Conservation (phyloP, 2,329 filamentous ascomycete genomes). For the Emergomyces pasteurianus region DNA sequence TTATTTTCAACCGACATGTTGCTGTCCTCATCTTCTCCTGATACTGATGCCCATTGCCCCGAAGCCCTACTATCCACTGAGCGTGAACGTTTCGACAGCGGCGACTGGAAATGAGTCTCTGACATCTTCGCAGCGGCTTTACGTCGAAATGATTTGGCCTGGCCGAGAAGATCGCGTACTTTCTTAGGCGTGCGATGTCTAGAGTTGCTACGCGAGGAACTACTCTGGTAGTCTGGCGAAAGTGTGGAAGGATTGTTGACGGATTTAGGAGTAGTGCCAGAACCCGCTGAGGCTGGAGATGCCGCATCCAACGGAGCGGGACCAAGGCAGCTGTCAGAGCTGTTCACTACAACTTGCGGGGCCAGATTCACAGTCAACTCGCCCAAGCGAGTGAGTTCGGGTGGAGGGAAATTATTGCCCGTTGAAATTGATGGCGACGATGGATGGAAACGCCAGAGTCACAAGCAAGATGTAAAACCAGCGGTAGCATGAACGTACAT, state of each 20-base stretch:
- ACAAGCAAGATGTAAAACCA: background rate
- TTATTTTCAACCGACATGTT: constrained; percentile 11
- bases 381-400: constrained; percentile 13
- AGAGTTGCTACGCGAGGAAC: background rate
- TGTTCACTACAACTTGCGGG: constrained; percentile 27
- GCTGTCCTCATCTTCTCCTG: constrained; percentile 11
- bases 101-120: constrained; percentile 26
- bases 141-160: constrained; percentile 29
- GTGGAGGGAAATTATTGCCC: background rate
- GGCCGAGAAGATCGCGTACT: constrained; percentile 30
- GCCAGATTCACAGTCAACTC: constrained; percentile 27
- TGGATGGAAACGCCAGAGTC: background rate
- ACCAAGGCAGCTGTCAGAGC: constrained; percentile 34
- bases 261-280: background rate
- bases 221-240: background rate
- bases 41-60: constrained; percentile 6
- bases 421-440: background rate
- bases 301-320: constrained; percentile 27
- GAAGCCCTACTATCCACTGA: constrained; percentile 24
- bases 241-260: background rate
- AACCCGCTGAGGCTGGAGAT: background rate
- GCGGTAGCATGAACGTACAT: background rate
- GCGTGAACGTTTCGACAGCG: constrained; percentile 26
- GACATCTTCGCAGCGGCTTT: constrained; percentile 32
- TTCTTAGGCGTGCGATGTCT: constrained; percentile 21